A percentile compares a stretch with the other conserved stretches of the same genome.
Evolutionary conservation across 1,139 yeast species (phyloP).

Genomic region (Debaryomyces subglobosus): DNA sequence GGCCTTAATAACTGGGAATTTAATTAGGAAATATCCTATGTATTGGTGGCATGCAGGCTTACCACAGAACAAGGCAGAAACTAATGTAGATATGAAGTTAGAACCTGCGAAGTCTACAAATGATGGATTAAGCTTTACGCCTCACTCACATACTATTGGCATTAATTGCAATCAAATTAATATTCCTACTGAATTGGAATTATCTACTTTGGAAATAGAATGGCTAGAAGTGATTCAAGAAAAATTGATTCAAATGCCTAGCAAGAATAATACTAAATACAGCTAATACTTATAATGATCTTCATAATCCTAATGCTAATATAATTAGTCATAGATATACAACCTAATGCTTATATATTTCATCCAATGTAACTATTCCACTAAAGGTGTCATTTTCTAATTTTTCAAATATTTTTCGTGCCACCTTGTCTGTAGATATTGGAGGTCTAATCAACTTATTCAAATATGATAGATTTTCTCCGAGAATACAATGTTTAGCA

Average conservation of each 20-base stretch:
- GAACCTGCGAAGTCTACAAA: conserved; percentile 5
- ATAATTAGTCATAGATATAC: neutral
- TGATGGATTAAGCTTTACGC: conserved; percentile 12
- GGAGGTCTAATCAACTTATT: conserved; percentile 62
- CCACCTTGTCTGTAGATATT: conserved; percentile 70
- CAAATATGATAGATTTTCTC: conserved; percentile 32
- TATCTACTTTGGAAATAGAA: conserved; percentile 30
- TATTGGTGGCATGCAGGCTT: conserved; percentile 64
- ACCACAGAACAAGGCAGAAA: conserved; percentile 2
- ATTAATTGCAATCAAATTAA: conserved; percentile 23
- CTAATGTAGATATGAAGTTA: conserved; percentile 9
- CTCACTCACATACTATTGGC: conserved; percentile 17
- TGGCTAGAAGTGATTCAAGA: conserved; percentile 29
- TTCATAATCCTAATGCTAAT: neutral
- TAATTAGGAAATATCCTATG: conserved; percentile 56
- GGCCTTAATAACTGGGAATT: conserved; percentile 59
- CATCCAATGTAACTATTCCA: conserved; percentile 65
- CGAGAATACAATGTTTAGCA: conserved; percentile 42
- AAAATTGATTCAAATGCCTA: conserved; percentile 4
- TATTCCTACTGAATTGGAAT: conserved; percentile 27
- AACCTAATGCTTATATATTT: conserved; percentile 27
- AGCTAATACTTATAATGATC: neutral
- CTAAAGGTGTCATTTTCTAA: conserved; percentile 50
- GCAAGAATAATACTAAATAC: neutral
- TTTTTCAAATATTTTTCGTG: conserved; percentile 57